Conservation (phyloP, 108 stramenopile species). For the Asterionellopsis glacialis region DNA sequence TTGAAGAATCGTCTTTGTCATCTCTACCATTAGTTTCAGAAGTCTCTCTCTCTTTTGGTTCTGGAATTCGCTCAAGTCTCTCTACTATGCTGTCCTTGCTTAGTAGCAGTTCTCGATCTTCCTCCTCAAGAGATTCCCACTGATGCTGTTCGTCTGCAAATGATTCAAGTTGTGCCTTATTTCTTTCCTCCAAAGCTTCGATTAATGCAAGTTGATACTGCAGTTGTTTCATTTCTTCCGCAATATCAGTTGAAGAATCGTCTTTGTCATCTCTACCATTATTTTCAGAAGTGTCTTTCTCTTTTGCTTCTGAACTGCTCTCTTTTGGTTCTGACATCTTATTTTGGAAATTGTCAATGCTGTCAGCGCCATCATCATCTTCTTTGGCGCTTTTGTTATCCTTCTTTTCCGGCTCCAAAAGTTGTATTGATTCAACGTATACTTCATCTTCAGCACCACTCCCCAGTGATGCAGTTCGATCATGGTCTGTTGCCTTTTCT, state of each 20-base stretch:
- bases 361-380: too few relatives aligned
- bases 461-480: constrained; percentile 17
- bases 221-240: constrained; percentile 19
- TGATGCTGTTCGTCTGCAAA: constrained; percentile 51
- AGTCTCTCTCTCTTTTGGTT: too few relatives aligned
- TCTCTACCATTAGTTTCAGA: too few relatives aligned
- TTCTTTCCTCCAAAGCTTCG: constrained; percentile 31
- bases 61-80: constrained; percentile 19
- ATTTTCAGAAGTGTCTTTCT: too few relatives aligned
- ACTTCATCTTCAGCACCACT: constrained; percentile 65
- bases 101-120: constrained; percentile 27
- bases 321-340: too few relatives aligned
- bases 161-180: constrained; percentile 42
- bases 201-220: constrained; percentile 26
- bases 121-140: constrained; percentile 44
- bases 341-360: too few relatives aligned
- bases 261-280: too few relatives aligned
- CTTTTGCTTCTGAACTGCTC: too few relatives aligned
- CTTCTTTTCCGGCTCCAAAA: constrained; percentile 2
- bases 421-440: constrained; percentile 35
- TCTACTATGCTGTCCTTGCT: constrained; percentile 20
- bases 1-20: too few relatives aligned
- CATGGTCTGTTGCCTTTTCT: constrained; percentile 14
- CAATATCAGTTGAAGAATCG: neutral
- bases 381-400: too few relatives aligned